These are phyloP conservation scores for Podila verticillata DNA, from an alignment of 192 early-diverging fungal species.

Conservation along the genomic window DNA sequence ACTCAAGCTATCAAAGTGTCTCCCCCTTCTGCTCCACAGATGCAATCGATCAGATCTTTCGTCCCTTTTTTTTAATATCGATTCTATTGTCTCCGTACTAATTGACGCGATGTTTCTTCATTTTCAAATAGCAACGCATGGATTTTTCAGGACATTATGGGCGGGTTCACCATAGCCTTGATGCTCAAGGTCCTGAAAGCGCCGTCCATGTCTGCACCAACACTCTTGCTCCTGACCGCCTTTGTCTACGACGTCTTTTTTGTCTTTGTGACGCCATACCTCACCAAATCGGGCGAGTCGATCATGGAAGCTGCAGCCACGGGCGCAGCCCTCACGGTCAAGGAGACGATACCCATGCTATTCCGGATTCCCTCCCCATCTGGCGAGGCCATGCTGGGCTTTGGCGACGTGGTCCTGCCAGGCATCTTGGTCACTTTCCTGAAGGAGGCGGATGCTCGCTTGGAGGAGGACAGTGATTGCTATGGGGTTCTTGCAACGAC, in stretches of 20 bases:
- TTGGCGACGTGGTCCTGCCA: conserved; percentile 52
- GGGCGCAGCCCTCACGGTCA: conserved; percentile 51
- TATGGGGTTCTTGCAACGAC: not conserved
- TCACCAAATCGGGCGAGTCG: conserved; percentile 50
- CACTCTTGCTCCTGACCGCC: conserved; percentile 39
- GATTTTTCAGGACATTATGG: conserved; percentile 54
- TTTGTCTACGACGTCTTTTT: conserved; percentile 56
- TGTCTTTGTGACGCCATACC: conserved; percentile 53
- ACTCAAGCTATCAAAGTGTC: not conserved
- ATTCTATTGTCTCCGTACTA: not conserved
- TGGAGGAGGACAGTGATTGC: conserved; percentile 25
- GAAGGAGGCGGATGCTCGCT: conserved; percentile 41
- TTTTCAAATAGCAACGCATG: conserved; percentile 23
- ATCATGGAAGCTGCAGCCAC: conserved; percentile 57
- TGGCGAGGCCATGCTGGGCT: conserved; percentile 54
- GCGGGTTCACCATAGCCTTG: conserved; percentile 48
- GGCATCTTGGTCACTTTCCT: conserved; percentile 50
- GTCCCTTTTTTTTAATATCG: not conserved
- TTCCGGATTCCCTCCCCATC: conserved; percentile 40
- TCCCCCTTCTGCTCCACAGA: not conserved
- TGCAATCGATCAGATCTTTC: not conserved
- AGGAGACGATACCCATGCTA: conserved; percentile 52
- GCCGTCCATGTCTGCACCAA: conserved; percentile 46
- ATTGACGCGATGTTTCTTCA: not conserved
- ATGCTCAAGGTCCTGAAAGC: conserved; percentile 51